Percentiles rank a stretch among this genome's conserved stretches.
phyloP scores from a whole-genome alignment of 306 rosid genomes.

The Sophora flavescens region DNA sequence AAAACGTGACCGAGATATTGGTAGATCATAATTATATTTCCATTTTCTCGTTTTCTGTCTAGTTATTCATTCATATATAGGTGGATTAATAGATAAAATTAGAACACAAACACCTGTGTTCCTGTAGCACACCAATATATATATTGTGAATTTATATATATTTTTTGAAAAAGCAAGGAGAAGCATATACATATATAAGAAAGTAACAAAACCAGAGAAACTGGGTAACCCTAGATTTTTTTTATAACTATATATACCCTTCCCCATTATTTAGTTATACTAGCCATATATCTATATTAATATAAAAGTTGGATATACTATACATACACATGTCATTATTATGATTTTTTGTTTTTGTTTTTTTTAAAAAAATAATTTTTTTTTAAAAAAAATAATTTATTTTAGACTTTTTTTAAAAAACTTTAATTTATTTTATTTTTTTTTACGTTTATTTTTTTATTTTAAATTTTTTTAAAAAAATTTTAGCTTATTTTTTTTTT shows the following conservation, averaged over 20 bases:
- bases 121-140: background rate
- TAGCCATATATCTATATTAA: background rate
- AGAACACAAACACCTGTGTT: background rate
- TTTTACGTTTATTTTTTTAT: no score
- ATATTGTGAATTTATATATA: background rate
- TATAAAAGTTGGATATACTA: no score
- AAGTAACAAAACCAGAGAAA: constrained; percentile 4
- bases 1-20: no score
- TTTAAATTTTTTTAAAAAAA: no score
- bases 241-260: background rate
- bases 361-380: no score
- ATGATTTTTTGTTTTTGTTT: no score
- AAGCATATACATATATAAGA: background rate
- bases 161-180: background rate
- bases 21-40: no score
- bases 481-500: no score
- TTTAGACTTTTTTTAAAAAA: no score
- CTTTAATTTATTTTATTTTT: no score
- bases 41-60: background rate
- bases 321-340: no score
- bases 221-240: background rate
- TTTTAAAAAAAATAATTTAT: no score
- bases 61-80: background rate
- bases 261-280: constrained; percentile 24
- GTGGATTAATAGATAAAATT: background rate